These are phyloP conservation scores for Phylloporus sp. DNA, from an alignment of 768 basidiomycete genomes.

Conservation along the genomic window DNA sequence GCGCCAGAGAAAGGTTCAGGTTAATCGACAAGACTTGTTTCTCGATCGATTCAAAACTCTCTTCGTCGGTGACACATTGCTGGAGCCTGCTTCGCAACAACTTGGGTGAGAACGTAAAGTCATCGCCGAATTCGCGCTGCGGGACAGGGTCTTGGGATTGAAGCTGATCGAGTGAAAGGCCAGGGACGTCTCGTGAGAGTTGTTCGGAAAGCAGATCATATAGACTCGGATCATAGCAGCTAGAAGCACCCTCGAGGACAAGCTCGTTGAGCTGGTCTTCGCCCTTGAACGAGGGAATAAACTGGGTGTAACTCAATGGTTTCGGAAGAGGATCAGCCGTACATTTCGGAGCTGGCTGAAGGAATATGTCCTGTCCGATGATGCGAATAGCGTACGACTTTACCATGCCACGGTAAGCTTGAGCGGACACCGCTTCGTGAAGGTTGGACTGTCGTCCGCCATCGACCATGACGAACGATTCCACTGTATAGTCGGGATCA, in stretches of 20 bases:
- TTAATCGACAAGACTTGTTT: conserved; percentile 70
- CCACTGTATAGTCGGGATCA: conserved; percentile 59
- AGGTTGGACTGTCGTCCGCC: conserved; percentile 43
- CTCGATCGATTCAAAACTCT: conserved; percentile 46
- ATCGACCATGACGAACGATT: conserved; percentile 39
- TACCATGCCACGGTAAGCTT: conserved; percentile 63
- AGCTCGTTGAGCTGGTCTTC: conserved; percentile 64
- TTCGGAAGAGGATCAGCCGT: conserved; percentile 37
- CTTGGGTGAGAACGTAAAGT: conserved; percentile 65
- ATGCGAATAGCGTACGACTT: conserved; percentile 76
- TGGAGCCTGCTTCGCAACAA: conserved; percentile 59
- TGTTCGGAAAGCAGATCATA: conserved; percentile 55
- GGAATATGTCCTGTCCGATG: conserved; percentile 67
- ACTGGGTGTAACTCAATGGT: conserved; percentile 54
- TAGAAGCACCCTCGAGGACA: conserved; percentile 63
- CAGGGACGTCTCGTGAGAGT: conserved; percentile 49
- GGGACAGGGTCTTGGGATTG: conserved; percentile 54
- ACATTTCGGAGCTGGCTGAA: conserved; percentile 44
- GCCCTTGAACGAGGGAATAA: conserved; percentile 52
- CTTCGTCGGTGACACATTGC: conserved; percentile 31
- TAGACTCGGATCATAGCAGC: conserved; percentile 65
- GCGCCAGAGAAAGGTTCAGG: conserved; percentile 79
- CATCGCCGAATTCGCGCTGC: conserved; percentile 75
- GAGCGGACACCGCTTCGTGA: conserved; percentile 55
- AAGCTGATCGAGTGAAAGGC: conserved; percentile 60